A percentile compares a stretch with the other conserved stretches of the same genome.
Evolutionary conservation across 352 stramenopile genomes (phyloP).

Genomic region (Globisporangium irregulare): DNA sequence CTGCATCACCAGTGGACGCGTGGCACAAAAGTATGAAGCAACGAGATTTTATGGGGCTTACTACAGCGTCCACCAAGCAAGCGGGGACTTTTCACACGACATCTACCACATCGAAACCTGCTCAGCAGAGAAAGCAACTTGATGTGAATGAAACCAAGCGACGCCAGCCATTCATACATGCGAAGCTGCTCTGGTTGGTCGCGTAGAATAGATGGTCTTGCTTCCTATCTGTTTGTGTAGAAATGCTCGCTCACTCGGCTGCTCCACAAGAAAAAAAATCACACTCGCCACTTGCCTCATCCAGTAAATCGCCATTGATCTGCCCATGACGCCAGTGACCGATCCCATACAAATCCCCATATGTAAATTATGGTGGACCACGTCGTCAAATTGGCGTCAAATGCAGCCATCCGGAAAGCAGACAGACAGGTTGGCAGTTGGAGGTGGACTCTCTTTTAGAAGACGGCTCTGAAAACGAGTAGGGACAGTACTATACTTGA

Average conservation of each 20-base stretch:
- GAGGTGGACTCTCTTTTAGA: not conserved
- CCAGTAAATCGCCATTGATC: not conserved
- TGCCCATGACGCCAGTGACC: not conserved
- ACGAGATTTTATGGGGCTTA: not conserved
- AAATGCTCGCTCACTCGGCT: not conserved
- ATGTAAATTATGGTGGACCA: not conserved
- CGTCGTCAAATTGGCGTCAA: not conserved
- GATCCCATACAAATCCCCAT: not conserved
- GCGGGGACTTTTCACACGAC: not conserved
- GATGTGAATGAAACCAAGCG: too few relatives aligned
- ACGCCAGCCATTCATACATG: too few relatives aligned
- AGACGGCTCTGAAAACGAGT: not conserved
- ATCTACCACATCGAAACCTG: too few relatives aligned
- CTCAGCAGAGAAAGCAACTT: too few relatives aligned
- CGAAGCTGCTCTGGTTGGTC: too few relatives aligned
- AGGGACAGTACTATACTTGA: not conserved
- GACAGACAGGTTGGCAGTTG: not conserved
- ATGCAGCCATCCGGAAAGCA: not conserved
- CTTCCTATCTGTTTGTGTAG: not conserved
- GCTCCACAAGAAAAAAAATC: not conserved
- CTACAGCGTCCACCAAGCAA: not conserved
- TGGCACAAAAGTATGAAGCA: too few relatives aligned
- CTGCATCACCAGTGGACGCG: not conserved
- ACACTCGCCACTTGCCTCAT: not conserved
- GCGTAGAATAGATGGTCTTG: too few relatives aligned